Evolutionary conservation across 78 protist species (phyloP).

Genomic region (Monosiga brevicollis): DNA sequence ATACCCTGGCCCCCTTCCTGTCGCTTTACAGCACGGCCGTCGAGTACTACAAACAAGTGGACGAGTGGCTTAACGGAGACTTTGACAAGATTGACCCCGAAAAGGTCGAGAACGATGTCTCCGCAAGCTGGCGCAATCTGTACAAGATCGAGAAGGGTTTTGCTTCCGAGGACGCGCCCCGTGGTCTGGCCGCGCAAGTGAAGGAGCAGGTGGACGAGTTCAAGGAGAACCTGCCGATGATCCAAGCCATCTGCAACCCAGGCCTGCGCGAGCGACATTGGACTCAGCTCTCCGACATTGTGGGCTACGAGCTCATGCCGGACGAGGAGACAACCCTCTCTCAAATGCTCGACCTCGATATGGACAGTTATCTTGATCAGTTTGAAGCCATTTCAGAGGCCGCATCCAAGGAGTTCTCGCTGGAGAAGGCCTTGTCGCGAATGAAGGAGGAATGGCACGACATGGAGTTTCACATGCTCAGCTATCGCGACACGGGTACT

Average conservation of each 20-base stretch:
- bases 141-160: constrained; percentile 8
- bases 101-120: not conserved
- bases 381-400: constrained; percentile 28
- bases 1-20: not conserved
- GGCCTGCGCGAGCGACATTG: constrained; percentile 84
- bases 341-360: not conserved
- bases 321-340: constrained; percentile 17
- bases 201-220: constrained; percentile 35
- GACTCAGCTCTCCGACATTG: constrained; percentile 30
- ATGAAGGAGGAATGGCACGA: constrained; percentile 62
- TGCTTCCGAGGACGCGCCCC: not conserved
- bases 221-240: constrained; percentile 54
- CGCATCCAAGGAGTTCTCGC: constrained; percentile 52
- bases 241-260: constrained; percentile 61
- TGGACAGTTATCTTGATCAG: constrained; percentile 16
- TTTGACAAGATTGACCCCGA: not conserved
- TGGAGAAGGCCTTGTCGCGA: constrained; percentile 50
- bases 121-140: not conserved
- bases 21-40: not conserved
- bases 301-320: constrained; percentile 31
- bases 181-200: not conserved
- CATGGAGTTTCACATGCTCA: constrained; percentile 15
- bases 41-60: not conserved
- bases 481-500: constrained; percentile 51
- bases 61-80: not conserved